Evolutionary conservation across 441 rosid species (phyloP).

Genomic region (Erodium trifolium): DNA sequence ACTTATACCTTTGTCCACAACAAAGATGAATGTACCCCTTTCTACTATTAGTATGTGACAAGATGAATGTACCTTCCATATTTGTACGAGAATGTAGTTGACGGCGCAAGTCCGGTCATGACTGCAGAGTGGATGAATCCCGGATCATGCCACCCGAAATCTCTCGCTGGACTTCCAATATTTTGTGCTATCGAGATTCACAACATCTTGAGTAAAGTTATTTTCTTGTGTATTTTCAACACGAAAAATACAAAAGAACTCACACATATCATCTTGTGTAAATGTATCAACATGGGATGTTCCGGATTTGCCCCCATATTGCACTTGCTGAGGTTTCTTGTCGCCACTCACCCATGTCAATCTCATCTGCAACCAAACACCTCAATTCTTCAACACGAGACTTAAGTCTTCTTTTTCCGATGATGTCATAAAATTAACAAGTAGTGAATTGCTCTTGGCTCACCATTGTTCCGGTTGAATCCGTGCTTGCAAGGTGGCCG

Average conservation of each 20-base stretch:
- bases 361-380: conserved; percentile 39
- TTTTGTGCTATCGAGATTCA: not conserved
- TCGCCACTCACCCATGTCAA: conserved; percentile 67
- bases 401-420: too few species aligned
- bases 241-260: too few species aligned
- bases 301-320: conserved; percentile 36
- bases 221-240: too few species aligned
- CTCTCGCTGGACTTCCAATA: conserved; percentile 54
- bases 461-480: conserved; percentile 52
- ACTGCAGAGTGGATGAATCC: conserved; percentile 60
- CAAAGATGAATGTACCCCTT: too few species aligned
- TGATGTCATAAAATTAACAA: not conserved
- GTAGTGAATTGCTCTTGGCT: not conserved
- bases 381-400: too few species aligned
- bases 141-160: conserved; percentile 83
- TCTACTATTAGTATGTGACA: not conserved
- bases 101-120: conserved; percentile 49
- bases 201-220: too few species aligned
- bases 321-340: conserved; percentile 36
- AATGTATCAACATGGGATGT: conserved; percentile 43
- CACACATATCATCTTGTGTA: conserved; percentile 46
- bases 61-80: conserved; percentile 43
- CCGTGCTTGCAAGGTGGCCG: conserved; percentile 46
- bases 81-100: conserved; percentile 35
- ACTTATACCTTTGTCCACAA: too few species aligned